Percentiles rank a stretch among this genome's conserved stretches.
phyloP scores from a whole-genome alignment of 2,329 filamentous ascomycete species.

The Verticillium dahliae region DNA sequence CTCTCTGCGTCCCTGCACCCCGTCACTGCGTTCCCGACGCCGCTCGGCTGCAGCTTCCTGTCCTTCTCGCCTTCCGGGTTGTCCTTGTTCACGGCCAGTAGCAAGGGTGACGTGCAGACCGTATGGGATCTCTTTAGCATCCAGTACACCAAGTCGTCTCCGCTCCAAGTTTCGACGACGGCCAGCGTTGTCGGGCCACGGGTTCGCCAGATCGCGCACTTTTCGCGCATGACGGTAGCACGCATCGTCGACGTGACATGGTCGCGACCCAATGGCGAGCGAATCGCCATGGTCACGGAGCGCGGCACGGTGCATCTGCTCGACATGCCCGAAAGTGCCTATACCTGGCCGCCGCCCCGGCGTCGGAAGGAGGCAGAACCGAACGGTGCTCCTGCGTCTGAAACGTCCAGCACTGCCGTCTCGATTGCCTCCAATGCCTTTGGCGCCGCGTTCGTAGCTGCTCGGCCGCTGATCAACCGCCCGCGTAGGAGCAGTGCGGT shows the following conservation, averaged over 20 bases:
- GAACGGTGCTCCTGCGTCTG: constrained; percentile 37
- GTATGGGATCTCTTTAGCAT: constrained; percentile 73
- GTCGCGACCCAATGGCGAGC: constrained; percentile 74
- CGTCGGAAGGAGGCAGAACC: constrained; percentile 39
- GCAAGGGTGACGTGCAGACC: constrained; percentile 75
- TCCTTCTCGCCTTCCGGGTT: constrained; percentile 72
- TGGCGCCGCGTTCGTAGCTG: constrained; percentile 63
- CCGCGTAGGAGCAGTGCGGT: constrained; percentile 46
- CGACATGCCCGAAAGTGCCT: constrained; percentile 75
- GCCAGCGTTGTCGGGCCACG: constrained; percentile 42
- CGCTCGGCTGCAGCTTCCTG: constrained; percentile 72
- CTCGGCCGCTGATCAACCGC: constrained; percentile 51
- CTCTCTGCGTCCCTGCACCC: constrained; percentile 50
- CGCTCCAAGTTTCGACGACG: constrained; percentile 42
- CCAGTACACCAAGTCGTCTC: constrained; percentile 56
- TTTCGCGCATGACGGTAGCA: constrained; percentile 85
- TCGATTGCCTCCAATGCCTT: constrained; percentile 66
- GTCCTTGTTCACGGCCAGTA: constrained; percentile 71
- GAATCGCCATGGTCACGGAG: constrained; percentile 83
- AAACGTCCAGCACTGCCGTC: constrained; percentile 49
- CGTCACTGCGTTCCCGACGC: constrained; percentile 63
- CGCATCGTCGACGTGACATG: constrained; percentile 87
- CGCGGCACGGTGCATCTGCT: constrained; percentile 93
- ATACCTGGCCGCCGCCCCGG: constrained; percentile 77
- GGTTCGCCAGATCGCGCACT: constrained; percentile 81